phyloP scores from a whole-genome alignment of 441 rosid genomes.

The Hypseocharis bilobata region DNA sequence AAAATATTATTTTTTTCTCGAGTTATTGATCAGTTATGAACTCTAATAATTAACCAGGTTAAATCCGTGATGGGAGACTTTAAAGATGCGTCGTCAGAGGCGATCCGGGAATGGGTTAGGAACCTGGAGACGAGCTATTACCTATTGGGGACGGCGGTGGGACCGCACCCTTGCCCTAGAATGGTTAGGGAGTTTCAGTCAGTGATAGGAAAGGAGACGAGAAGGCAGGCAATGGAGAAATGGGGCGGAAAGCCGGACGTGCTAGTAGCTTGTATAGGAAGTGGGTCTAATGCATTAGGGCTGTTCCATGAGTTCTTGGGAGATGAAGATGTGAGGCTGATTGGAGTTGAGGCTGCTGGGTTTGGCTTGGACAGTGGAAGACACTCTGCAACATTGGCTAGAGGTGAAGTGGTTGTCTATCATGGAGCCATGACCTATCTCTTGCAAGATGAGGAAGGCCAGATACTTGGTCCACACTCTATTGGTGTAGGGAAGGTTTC shows the following conservation, averaged over 20 bases:
- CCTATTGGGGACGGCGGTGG: slow-evolving; percentile 50
- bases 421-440: slow-evolving; percentile 73
- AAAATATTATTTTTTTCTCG: too few relatives aligned
- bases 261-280: slow-evolving; percentile 67
- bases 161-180: slow-evolving; percentile 75
- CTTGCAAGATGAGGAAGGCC: slow-evolving; percentile 67
- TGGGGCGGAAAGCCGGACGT: slow-evolving; percentile 85
- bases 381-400: slow-evolving; percentile 61
- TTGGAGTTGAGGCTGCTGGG: slow-evolving; percentile 73
- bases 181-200: slow-evolving; percentile 73
- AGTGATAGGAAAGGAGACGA: slow-evolving; percentile 65
- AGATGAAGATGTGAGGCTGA: slow-evolving; percentile 53
- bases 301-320: slow-evolving; percentile 55
- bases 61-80: slow-evolving; percentile 38
- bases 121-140: slow-evolving; percentile 36
- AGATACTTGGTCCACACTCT: slow-evolving; percentile 51
- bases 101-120: slow-evolving; percentile 50
- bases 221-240: slow-evolving; percentile 54
- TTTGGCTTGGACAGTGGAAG: slow-evolving; percentile 60
- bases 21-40: too few relatives aligned
- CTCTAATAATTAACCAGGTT: slow-evolving; percentile 34
- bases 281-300: slow-evolving; percentile 75
- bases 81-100: slow-evolving; percentile 62
- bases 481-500: slow-evolving; percentile 53
- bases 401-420: slow-evolving; percentile 65